A percentile compares a stretch with the other conserved stretches of the same genome.
Conservation (phyloP, 192 early-diverging fungal species). For the Coemansia sp. region DNA sequence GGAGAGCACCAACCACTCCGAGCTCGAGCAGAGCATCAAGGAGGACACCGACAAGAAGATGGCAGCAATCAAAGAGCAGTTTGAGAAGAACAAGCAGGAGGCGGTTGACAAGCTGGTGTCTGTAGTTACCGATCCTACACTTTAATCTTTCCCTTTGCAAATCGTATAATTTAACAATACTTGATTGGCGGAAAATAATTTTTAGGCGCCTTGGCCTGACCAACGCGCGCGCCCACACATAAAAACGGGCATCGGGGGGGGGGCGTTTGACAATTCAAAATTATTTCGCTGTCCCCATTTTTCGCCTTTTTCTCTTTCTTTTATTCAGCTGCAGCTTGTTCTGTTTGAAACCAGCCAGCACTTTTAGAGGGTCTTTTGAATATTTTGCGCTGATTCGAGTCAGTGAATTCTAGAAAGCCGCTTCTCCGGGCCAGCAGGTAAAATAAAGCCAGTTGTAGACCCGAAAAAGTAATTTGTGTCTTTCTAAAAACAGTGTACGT, state of each 20-base stretch:
- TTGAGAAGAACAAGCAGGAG: conserved; percentile 41
- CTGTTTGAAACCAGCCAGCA: conserved; percentile 1
- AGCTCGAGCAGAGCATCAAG: conserved; percentile 32
- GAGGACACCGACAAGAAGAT: conserved; percentile 36
- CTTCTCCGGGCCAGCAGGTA: conserved; percentile 5
- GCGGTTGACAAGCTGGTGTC: conserved; percentile 35
- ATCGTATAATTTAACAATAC: not conserved
- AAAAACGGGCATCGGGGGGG: conserved; percentile 14
- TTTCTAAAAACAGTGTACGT: conserved; percentile 5
- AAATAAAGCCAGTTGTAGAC: not conserved
- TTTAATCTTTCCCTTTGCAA: conserved; percentile 7
- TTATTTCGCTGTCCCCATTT: conserved; percentile 8
- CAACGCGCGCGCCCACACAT: conserved; percentile 10
- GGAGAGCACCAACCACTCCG: conserved; percentile 41
- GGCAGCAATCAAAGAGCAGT: conserved; percentile 25
- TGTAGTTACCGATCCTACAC: conserved; percentile 21
- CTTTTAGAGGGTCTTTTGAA: not conserved
- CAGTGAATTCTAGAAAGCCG: conserved; percentile 2
- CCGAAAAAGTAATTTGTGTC: conserved; percentile 1
- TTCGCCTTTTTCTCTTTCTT: conserved; percentile 7
- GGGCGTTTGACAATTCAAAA: not conserved
- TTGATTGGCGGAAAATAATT: conserved; percentile 12
- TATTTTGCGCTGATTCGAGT: too few species aligned
- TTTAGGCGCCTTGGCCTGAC: too few species aligned
- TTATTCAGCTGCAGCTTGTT: conserved; percentile 1